These are phyloP conservation scores for Salvia miltiorrhiza DNA, from an alignment of 257 asterid genomes.

Conservation along the genomic window DNA sequence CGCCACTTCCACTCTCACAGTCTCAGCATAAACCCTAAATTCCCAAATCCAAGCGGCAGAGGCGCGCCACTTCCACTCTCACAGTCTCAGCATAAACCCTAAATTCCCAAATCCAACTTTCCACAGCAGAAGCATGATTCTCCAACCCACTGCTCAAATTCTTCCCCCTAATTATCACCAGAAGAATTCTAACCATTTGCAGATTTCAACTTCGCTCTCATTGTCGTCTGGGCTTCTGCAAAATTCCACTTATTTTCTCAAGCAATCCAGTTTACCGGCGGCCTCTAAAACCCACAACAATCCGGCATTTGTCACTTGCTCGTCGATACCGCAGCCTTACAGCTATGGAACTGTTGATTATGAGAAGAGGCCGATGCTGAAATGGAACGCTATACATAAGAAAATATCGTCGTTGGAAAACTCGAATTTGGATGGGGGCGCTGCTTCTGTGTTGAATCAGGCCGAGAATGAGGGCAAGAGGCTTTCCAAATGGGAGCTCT, in stretches of 20 bases:
- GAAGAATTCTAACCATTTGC: slow-evolving; percentile 17
- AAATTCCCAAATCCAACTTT: neutral
- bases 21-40: slow-evolving; percentile 37
- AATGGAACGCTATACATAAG: slow-evolving; percentile 66
- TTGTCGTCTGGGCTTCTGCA: slow-evolving; percentile 48
- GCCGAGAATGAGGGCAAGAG: slow-evolving; percentile 63
- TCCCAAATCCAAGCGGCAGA: neutral
- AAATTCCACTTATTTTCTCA: slow-evolving; percentile 29
- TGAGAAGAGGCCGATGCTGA: slow-evolving; percentile 54
- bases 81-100: slow-evolving; percentile 35
- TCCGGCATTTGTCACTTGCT: slow-evolving; percentile 37
- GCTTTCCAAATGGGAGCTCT: slow-evolving; percentile 73
- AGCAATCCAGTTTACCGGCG: slow-evolving; percentile 30
- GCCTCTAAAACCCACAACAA: slow-evolving; percentile 27
- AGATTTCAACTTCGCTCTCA: slow-evolving; percentile 36
- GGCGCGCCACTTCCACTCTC: neutral
- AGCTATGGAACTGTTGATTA: slow-evolving; percentile 59
- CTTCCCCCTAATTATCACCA: slow-evolving; percentile 33
- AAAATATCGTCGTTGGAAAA: slow-evolving; percentile 48
- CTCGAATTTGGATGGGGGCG: slow-evolving; percentile 33
- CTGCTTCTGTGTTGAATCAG: slow-evolving; percentile 68
- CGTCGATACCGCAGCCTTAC: slow-evolving; percentile 52
- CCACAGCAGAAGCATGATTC: slow-evolving; percentile 46
- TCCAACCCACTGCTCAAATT: slow-evolving; percentile 49
- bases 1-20: neutral